Evolutionary conservation across 345 rosid genomes (phyloP).

Genomic region (Gossypium ekmanianum): DNA sequence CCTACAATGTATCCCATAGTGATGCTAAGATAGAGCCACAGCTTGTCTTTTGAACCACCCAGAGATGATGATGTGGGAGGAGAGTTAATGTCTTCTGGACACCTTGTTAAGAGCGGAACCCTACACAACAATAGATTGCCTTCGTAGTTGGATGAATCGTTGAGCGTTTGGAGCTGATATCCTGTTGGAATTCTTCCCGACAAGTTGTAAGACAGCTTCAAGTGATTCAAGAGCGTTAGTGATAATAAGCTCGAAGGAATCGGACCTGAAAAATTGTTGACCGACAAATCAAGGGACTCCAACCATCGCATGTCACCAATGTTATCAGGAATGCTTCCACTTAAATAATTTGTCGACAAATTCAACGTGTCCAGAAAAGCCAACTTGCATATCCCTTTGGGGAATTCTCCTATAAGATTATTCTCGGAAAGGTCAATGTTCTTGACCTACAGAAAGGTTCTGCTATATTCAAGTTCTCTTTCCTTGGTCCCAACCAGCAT

Average conservation of each 20-base stretch:
- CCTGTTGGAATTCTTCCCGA: not conserved
- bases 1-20: not conserved
- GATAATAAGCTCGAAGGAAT: not conserved
- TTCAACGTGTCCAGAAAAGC: not conserved
- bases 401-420: not conserved
- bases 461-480: constrained; percentile 2
- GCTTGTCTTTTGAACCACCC: not conserved
- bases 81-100: not conserved
- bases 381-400: not conserved
- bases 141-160: not conserved
- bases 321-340: not conserved
- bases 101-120: not conserved
- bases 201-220: not conserved
- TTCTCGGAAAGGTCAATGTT: not conserved
- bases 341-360: not conserved
- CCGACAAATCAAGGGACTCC: not conserved
- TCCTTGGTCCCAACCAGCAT: not conserved
- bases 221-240: not conserved
- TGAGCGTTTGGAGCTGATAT: not conserved
- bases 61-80: not conserved
- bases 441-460: not conserved
- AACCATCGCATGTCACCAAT: not conserved
- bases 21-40: not conserved
- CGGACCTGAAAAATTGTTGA: not conserved
- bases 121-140: constrained; percentile 5